Conservation (phyloP, 129 eudicot genomes). For the Scalesia atractyloides region DNA sequence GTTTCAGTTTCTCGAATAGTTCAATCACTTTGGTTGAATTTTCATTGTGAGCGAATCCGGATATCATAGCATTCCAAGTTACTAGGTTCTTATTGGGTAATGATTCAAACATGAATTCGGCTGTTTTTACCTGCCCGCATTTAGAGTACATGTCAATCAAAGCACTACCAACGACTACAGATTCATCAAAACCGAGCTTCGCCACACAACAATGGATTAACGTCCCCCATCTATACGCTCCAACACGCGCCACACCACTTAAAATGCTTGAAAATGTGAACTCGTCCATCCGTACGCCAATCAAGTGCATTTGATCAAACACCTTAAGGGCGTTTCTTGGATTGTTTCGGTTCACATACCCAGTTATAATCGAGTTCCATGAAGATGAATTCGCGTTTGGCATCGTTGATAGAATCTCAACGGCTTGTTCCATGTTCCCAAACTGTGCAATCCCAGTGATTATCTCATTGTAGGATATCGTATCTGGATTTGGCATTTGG, state of each 20-base stretch:
- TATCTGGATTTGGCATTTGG: conserved; percentile 69
- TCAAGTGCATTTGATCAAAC: conserved; percentile 54
- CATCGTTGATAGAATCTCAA: conserved; percentile 43
- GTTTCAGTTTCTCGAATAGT: conserved; percentile 49
- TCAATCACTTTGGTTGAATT: conserved; percentile 47
- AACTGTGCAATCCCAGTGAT: conserved; percentile 72
- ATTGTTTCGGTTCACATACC: conserved; percentile 57
- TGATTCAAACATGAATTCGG: conserved; percentile 44
- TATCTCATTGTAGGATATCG: conserved; percentile 72
- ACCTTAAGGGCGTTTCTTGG: conserved; percentile 52
- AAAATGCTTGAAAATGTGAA: conserved; percentile 77
- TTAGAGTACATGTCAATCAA: conserved; percentile 77
- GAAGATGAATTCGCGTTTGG: conserved; percentile 78
- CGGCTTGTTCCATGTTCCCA: conserved; percentile 70
- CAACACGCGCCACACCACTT: conserved; percentile 61
- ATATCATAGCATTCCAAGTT: conserved; percentile 70
- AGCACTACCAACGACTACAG: conserved; percentile 71
- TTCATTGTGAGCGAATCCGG: conserved; percentile 80
- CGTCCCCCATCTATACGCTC: conserved; percentile 57
- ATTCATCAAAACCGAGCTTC: conserved; percentile 45
- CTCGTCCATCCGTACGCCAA: conserved; percentile 52
- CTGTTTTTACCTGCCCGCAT: conserved; percentile 56
- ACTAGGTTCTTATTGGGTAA: conserved; percentile 59
- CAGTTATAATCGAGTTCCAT: conserved; percentile 75
- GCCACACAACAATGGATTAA: conserved; percentile 60